phyloP scores from a whole-genome alignment of 1,284 basidiomycete genomes.

The Inonotus obliquus region DNA sequence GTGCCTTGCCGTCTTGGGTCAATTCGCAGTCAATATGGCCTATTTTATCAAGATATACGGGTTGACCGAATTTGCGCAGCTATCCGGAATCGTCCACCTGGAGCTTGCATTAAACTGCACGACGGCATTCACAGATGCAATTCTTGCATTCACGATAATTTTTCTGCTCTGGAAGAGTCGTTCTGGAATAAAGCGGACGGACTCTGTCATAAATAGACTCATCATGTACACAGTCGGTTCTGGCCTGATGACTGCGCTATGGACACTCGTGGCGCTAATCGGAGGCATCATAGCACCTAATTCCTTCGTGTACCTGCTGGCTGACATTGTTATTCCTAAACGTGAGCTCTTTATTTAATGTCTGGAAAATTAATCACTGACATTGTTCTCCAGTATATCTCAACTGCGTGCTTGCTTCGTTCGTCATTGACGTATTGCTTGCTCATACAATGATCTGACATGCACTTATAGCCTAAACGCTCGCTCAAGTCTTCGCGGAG shows the following conservation, averaged over 20 bases:
- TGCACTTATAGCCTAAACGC: background rate
- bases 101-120: background rate
- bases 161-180: constrained; percentile 1
- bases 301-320: background rate
- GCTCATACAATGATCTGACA: background rate
- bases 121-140: background rate
- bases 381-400: background rate
- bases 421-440: background rate
- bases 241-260: background rate
- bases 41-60: background rate
- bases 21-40: background rate
- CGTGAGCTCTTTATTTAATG: background rate
- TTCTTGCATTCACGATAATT: background rate
- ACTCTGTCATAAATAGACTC: constrained; percentile 3
- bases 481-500: background rate
- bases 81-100: background rate
- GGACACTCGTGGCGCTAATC: constrained; percentile 2
- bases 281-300: background rate
- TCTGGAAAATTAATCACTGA: too few relatives aligned
- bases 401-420: background rate
- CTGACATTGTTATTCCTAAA: background rate
- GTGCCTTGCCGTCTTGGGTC: background rate
- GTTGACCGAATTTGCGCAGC: background rate
- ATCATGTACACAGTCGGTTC: constrained; percentile 9
- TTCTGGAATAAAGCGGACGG: constrained; percentile 8